Percentiles rank a stretch among this genome's conserved stretches.
Evolutionary conservation across 805 yeast genomes (phyloP).

Genomic region (Candida insectorum): DNA sequence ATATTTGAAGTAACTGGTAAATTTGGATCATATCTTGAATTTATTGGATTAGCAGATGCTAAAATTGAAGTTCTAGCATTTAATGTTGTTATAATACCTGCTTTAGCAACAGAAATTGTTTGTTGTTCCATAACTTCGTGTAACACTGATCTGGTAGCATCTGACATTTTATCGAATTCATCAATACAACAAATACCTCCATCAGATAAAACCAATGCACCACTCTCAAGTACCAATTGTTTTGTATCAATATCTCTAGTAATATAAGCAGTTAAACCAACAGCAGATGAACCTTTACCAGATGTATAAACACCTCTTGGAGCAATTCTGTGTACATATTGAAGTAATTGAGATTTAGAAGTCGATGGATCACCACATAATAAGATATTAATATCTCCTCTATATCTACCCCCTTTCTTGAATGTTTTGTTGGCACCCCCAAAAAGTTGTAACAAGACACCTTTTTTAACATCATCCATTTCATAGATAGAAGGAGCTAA

Average conservation of each 20-base stretch:
- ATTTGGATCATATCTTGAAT: constrained; percentile 92
- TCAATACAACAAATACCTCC: constrained; percentile 99
- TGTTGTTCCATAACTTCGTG: constrained; percentile 99
- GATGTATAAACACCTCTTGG: constrained; percentile 98
- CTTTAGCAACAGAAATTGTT: constrained; percentile 96
- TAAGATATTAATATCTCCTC: constrained; percentile 92
- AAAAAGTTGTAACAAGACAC: constrained; percentile 84
- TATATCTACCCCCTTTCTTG: constrained; percentile 84
- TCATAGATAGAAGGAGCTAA: constrained; percentile 97
- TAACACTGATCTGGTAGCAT: constrained; percentile 86
- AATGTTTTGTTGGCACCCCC: constrained; percentile 94
- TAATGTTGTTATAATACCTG: constrained; percentile 94
- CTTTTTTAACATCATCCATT: constrained; percentile 95
- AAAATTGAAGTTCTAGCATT: constrained; percentile 94
- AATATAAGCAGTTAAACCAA: constrained; percentile 95
- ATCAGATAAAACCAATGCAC: constrained; percentile 93
- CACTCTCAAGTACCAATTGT: constrained; percentile 90
- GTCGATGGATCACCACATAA: constrained; percentile 99
- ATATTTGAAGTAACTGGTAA: constrained; percentile 93
- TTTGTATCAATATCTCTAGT: constrained; percentile 92
- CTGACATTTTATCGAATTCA: constrained; percentile 97
- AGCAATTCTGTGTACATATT: constrained; percentile 94
- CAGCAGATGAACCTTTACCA: constrained; percentile 99
- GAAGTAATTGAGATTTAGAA: constrained; percentile 89
- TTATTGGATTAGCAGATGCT: constrained; percentile 97